Base-by-base conservation (phyloP, 495 filamentous ascomycete genomes). In the Daldinia loculata region DNA sequence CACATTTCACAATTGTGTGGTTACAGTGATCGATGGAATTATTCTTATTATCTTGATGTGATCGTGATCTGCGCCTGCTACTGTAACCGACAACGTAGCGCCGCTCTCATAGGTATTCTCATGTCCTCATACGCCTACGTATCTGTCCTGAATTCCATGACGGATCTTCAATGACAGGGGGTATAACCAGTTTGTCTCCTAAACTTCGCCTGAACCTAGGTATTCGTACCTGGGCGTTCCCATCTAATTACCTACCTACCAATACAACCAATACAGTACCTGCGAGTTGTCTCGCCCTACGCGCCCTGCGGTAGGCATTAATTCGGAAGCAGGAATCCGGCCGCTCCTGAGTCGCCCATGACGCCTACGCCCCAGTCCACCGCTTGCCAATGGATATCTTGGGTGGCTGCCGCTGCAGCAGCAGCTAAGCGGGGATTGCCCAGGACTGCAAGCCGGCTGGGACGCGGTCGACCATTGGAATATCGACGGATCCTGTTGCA, bases 401-500 rank as follows among this genome's bases (percentile, higher is more conserved):
- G 70, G 24, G 66, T 62, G 52, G 71, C 71, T 30, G 74, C 74
- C 38, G 58, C 67, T 19, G 70, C 74, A 69, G 74, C 74, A 56
- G 74, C 74, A 24, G 70, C 71, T 14, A 73, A 62, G 26, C 71
- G 70, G 58, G 74, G 74, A 43, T 76, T 76, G 17, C 71, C 74
- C 32, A 76, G 60, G 15, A 76, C 74, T 38, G 74, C 74, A 51
- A 76, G 68, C 22, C 74, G 74, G 51, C 74, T 76, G 53, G 74
- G 74, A 45, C 74, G 74, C 34, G 74, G 74, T 62, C 74, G 70
- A 39, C 74, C 74, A 59, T 76, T 76, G 53, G 74, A 76, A 69
- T 76, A 76, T 56, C 74, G 70, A 57, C 74, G 74, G 36, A 76
- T 76, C 34, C 71, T 74, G 64, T 76, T 74, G 70, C 74, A 76